phyloP scores from a whole-genome alignment of 306 rosid species.

The Vigna mungo region DNA sequence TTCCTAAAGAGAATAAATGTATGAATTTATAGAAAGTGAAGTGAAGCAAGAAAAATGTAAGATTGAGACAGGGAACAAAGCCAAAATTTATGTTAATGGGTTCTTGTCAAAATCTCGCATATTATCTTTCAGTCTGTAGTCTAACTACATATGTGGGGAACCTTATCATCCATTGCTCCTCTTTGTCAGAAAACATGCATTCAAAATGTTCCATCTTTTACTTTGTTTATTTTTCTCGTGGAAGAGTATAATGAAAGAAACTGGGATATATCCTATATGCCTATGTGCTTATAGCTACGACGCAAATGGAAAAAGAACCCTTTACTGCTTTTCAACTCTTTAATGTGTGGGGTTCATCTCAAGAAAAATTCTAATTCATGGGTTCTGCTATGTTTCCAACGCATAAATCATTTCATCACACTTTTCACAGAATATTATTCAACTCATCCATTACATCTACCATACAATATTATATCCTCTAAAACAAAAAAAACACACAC shows the following conservation, averaged over 20 bases:
- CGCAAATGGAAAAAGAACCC: conserved; percentile 55
- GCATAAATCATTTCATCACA: conserved; percentile 56
- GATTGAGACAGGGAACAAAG: conserved; percentile 82
- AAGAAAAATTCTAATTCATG: conserved; percentile 52
- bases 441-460: conserved; percentile 49
- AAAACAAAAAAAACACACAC: conserved; percentile 34
- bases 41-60: conserved; percentile 58
- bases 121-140: conserved; percentile 72
- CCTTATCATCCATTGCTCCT: conserved; percentile 62
- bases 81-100: conserved; percentile 74
- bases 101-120: conserved; percentile 89
- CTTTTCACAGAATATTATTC: conserved; percentile 55
- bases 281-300: conserved; percentile 53
- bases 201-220: conserved; percentile 77
- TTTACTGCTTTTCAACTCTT: conserved; percentile 54
- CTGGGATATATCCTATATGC: conserved; percentile 51
- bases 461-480: conserved; percentile 31
- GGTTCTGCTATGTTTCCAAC: conserved; percentile 55
- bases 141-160: conserved; percentile 70
- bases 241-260: conserved; percentile 52
- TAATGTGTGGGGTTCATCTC: too few species aligned
- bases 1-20: conserved; percentile 78
- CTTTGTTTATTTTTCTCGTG: conserved; percentile 42
- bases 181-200: conserved; percentile 67
- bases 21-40: conserved; percentile 76